Percentiles rank a stretch among this genome's conserved stretches.
Evolutionary conservation across 208 protist species (phyloP).

Genomic region (Trypanosoma melophagium): DNA sequence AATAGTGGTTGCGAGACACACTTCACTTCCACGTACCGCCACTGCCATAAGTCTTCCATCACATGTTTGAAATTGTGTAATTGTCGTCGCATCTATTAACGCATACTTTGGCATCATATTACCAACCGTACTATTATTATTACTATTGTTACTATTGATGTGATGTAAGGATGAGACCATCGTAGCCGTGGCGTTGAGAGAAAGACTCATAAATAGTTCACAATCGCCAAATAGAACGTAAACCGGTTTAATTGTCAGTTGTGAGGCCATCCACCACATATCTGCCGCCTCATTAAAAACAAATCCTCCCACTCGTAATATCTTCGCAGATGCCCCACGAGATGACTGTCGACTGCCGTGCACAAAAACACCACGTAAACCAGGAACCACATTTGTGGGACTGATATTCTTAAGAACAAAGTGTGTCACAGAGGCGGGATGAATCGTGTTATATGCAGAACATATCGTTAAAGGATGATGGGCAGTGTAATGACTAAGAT

Average conservation of each 20-base stretch:
- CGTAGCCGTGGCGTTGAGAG: not conserved
- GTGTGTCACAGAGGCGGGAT: slow-evolving; percentile 45
- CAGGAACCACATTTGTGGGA: slow-evolving; percentile 52
- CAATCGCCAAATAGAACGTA: slow-evolving; percentile 30
- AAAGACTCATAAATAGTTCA: slow-evolving; percentile 2
- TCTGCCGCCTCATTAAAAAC: slow-evolving; percentile 50
- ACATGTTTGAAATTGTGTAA: slow-evolving; percentile 28
- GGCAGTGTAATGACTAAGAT: slow-evolving; percentile 51
- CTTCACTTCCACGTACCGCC: slow-evolving; percentile 18
- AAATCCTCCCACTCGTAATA: slow-evolving; percentile 37
- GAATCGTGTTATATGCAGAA: slow-evolving; percentile 51
- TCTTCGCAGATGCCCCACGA: slow-evolving; percentile 5
- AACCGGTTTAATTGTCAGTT: slow-evolving; percentile 57
- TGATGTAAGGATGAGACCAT: slow-evolving; percentile 5
- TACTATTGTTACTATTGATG: not conserved
- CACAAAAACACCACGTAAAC: slow-evolving; percentile 58
- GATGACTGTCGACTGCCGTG: slow-evolving; percentile 42
- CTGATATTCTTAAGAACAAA: slow-evolving; percentile 56
- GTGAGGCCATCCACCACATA: slow-evolving; percentile 80
- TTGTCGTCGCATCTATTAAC: slow-evolving; percentile 23
- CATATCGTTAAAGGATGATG: slow-evolving; percentile 55
- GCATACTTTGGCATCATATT: slow-evolving; percentile 12
- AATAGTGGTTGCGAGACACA: slow-evolving; percentile 25
- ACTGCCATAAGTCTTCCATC: slow-evolving; percentile 23
- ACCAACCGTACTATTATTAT: not conserved